Evolutionary conservation across 345 rosid species (phyloP), one percentile per base, ranked within the genome.

Genomic region (Excoecaria agallocha): DNA sequence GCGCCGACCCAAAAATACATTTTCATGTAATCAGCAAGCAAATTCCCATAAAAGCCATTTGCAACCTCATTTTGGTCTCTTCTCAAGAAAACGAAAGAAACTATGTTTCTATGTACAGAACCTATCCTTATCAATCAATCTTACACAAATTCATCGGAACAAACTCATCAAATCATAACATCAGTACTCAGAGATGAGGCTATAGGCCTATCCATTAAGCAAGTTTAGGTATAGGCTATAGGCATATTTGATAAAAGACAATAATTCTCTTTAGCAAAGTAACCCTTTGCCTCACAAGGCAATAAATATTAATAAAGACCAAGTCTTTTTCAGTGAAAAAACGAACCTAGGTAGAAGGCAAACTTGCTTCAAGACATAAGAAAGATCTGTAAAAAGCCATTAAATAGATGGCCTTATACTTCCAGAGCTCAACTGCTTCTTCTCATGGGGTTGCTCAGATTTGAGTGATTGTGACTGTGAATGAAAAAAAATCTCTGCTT

Each of bases 401-500:
- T n/a, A 54, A 59, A 64, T 46, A 39, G 52, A 72, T 85, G 71
- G 56, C n/a, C 58, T 58, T 50, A 68, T 12, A 30, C 30, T 30
- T 30, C 30, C 30, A 30, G 10, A 43, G 7, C 48, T 6, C 48
- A 6, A 9, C 48, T 43, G 48, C 48, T 41, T 5, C 45, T 43
- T 8, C 48, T 43, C 10, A 6, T 5, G 48, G 48, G 48, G 48
- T 43, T 43, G 48, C 6, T 43, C 10, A 52, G 57, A 52, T 15
- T 52, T 20, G 8, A 19, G 80, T 16, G 81, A 80, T 70, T 81
- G 88, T 12, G 79, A 80, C 71, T 80, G 88, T 78, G 87, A 78
- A 75, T 83, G 92, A 73, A 91, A 87, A 82, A 90, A 77, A 39
- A 87, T 82, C 70, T 89, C 91, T 50, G 85, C 82, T 69, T 82